Evolutionary conservation across 371 early-diverging fungal species (phyloP), one percentile per base, ranked within the genome.

Genomic region (Encephalitozoon cuniculi): DNA sequence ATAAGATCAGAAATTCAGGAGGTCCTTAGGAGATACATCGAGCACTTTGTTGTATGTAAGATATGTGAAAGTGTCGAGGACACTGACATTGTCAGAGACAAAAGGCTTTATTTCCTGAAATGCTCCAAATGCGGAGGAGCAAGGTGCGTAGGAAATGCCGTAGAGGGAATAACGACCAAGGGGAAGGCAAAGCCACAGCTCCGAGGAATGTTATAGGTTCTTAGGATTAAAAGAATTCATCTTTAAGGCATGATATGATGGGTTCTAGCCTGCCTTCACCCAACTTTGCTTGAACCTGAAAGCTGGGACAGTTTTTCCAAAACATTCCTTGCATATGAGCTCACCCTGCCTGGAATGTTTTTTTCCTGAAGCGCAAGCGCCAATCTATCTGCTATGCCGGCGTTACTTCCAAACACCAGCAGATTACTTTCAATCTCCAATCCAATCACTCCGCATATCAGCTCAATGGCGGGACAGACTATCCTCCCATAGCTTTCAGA

Each of bases 31-130:
- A 90, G 90, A 65, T 99, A 97, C 84, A 96, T 97, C 85, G 89
- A 91, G 68, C 95, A 96, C 85, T 99, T 96, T 79, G 97, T 99
- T 26, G 91, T 94, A 2, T 99, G 99, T 88, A 95, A 94, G 87
- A 93, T 94, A 39, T 99, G 99, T 89, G 94, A 93, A 81, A 76
- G 71, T 25, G 55, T 91, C 4, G 91, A 93, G 40, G 92, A 96
- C 68, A 97, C 99, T 12, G 87, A 90, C 28, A 85, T 99, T 82
- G 89, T 90, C 43, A 97, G 94, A 88, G 96, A 97, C 79, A 94
- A 95, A 86, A 91, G 95, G 80, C 87, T 99, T 73, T 92, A 90
- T 87, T 99, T 96, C 88, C 84, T 95, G 84, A 91, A 93, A 86
- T 99, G 99, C 88, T 91, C 94, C 83, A 89, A 92, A 52, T 99